Evolutionary conservation across 345 rosid species (phyloP), one percentile per base, ranked within the genome.

Genomic region (Heritiera fomes): DNA sequence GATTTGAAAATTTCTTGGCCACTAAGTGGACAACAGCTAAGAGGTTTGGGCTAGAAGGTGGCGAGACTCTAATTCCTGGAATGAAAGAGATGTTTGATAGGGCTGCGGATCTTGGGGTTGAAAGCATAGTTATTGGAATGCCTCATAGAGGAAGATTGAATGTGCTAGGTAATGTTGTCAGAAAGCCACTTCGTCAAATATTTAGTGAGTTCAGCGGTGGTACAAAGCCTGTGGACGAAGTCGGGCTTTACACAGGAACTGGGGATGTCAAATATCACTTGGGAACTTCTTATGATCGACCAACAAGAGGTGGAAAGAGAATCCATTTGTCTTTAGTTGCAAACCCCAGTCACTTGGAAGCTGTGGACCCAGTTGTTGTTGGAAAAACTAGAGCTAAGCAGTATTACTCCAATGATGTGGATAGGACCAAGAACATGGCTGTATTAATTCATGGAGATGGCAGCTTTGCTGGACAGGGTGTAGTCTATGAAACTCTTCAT

Each of bases 81-180:
- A 92, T 92, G 97, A 91, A 92, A 85, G 95, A 92, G 83, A 92
- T 92, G 95, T 92, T 92, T 65, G 97, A 92, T 75, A 85, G 91
- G 80, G 76, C 93, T 56, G 89, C 95, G 5, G 90, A 91, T 86
- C 95, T 92, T 17, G 97, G 95, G 52, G 97, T 91, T 30, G 97
- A 91, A 87, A 92, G 83, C 85, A 91, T 92, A 61, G 97, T 92
- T 85, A 86, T 92, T 62, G 97, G 95, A 75, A 87, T 89, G 97
- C 86, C 95, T 34, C 95, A 91, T 46, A 89, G 95, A 84, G 97
- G 97, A 77, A 82, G 97, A 76, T 80, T 93, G 63, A 93, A 93
- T 75, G 95, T 93, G 13, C 81, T 93, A 75, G 95, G 95, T 66
- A 93, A 93, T 77, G 94, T 93, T 82, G 93, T 93, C 8, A 82